A percentile compares a stretch with the other conserved stretches of the same genome.
Evolutionary conservation across 2,329 filamentous ascomycete genomes (phyloP).

Genomic region (Aspergillus floridensis): DNA sequence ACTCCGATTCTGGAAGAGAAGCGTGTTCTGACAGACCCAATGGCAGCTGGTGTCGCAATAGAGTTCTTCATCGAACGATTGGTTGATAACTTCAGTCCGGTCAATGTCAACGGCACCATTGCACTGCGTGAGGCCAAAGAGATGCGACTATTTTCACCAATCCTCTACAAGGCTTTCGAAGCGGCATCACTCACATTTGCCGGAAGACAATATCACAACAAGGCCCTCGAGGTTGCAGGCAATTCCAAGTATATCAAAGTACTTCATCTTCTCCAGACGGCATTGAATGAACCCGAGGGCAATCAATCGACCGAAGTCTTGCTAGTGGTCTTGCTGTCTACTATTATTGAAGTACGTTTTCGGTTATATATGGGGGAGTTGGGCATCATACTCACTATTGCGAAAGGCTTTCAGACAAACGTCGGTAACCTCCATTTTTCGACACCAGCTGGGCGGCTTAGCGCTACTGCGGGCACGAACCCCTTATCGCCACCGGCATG

Average conservation of each 20-base stretch:
- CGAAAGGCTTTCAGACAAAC: conserved; percentile 27
- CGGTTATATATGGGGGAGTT: no score
- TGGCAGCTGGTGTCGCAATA: conserved; percentile 18
- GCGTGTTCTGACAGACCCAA: conserved; percentile 14
- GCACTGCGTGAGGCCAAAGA: conserved; percentile 23
- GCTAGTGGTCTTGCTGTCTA: conserved; percentile 23
- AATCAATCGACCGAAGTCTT: conserved; percentile 25
- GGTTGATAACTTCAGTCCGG: conserved; percentile 24
- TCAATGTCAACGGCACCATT: conserved; percentile 19
- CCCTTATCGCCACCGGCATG: conserved; percentile 25
- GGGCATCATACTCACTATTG: neutral
- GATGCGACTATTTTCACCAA: conserved; percentile 25
- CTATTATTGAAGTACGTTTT: conserved; percentile 23
- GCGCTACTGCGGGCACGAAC: conserved; percentile 22
- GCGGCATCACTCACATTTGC: conserved; percentile 25
- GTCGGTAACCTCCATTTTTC: conserved; percentile 24
- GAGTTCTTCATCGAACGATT: conserved; percentile 26
- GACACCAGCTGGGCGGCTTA: conserved; percentile 26
- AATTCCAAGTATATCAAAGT: conserved; percentile 21
- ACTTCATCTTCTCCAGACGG: conserved; percentile 19
- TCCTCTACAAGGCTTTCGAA: conserved; percentile 24
- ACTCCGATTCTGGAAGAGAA: conserved; percentile 11
- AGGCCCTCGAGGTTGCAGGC: conserved; percentile 18
- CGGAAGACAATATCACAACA: conserved; percentile 20
- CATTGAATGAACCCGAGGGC: conserved; percentile 17